Evolutionary conservation across 768 basidiomycete species (phyloP).

Genomic region (Rhodotorula babjevae): DNA sequence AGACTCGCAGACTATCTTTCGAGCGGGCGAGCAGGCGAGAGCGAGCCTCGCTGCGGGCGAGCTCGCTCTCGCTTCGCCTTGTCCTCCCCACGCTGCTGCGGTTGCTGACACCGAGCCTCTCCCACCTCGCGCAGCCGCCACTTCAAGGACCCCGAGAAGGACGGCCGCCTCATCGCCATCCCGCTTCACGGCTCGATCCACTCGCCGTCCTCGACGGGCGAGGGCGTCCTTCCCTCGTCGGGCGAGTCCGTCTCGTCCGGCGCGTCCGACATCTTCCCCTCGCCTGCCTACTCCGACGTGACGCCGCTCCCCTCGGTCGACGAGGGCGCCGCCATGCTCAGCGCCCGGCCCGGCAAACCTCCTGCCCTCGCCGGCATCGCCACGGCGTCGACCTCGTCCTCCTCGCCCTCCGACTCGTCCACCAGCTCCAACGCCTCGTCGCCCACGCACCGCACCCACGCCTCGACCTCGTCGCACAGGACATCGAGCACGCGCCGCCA

Average conservation of each 20-base stretch:
- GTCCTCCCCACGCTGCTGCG: not conserved
- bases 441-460: not conserved
- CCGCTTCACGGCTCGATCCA: not conserved
- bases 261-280: conserved; percentile 15
- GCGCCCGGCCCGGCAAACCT: not conserved
- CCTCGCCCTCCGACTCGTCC: not conserved
- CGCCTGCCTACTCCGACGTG: not conserved
- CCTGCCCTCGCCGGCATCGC: not conserved
- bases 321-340: too few species aligned
- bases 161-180: not conserved
- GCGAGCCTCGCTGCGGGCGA: too few species aligned
- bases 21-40: too few species aligned
- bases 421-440: not conserved
- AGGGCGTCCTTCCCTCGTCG: conserved; percentile 4
- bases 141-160: conserved; percentile 38
- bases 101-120: not conserved
- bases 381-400: not conserved
- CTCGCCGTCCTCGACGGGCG: conserved; percentile 11
- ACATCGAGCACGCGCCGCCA: not conserved
- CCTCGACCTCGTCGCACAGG: not conserved
- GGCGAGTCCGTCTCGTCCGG: conserved; percentile 8
- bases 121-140: conserved; percentile 2
- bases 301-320: not conserved
- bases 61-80: not conserved
- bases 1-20: too few species aligned